These are phyloP conservation scores for Trichocomaceae sp. DNA, from an alignment of 2,329 filamentous ascomycete species.

Conservation along the genomic window DNA sequence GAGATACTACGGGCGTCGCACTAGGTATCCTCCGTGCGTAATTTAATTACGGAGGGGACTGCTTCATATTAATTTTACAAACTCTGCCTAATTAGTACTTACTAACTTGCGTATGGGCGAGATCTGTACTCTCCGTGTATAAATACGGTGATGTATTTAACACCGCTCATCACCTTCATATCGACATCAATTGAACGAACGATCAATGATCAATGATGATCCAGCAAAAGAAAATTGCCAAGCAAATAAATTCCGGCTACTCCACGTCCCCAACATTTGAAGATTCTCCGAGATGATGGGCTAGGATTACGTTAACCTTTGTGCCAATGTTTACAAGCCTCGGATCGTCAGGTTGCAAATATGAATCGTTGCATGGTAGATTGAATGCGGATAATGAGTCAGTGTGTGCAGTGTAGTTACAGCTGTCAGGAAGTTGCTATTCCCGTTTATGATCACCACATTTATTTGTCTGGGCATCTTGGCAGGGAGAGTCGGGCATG, in stretches of 20 bases:
- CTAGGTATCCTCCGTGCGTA: background rate
- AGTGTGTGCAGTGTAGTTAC: background rate
- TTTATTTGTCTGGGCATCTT: conserved; percentile 11
- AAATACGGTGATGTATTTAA: background rate
- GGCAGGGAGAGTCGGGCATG: conserved; percentile 1
- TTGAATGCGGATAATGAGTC: background rate
- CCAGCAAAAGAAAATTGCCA: too few relatives aligned
- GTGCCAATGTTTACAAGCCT: too few relatives aligned
- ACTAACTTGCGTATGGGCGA: background rate
- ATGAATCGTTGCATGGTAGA: background rate
- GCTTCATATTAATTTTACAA: background rate
- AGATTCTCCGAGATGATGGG: too few relatives aligned
- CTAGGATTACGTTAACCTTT: too few relatives aligned
- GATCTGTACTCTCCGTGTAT: background rate
- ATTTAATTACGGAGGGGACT: background rate
- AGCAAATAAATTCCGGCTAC: too few relatives aligned
- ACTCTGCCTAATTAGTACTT: background rate
- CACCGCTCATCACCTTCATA: too few relatives aligned
- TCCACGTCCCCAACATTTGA: too few relatives aligned
- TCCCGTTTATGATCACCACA: conserved; percentile 4
- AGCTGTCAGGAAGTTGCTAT: too few relatives aligned
- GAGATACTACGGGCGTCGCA: background rate
- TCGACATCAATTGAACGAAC: too few relatives aligned
- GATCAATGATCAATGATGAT: too few relatives aligned
- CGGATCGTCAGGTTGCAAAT: background rate